Evolutionary conservation across 139 green algal genomes (phyloP), one percentile per base, ranked within the genome.

Genomic region (Pycnococcus provasolii): DNA sequence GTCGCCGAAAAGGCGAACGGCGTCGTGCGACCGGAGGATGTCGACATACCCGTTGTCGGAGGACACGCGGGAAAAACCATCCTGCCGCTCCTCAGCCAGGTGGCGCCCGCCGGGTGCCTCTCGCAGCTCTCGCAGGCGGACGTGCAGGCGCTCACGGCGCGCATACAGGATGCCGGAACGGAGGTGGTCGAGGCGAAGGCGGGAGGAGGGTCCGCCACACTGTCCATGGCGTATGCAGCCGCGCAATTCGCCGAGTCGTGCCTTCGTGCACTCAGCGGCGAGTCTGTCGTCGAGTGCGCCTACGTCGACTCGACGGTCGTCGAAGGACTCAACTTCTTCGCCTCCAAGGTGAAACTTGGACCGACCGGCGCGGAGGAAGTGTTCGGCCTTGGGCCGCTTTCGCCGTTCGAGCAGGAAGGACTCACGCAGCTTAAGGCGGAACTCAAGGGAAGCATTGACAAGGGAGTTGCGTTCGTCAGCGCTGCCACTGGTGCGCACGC

Each of bases 181-280:
- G 94, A 99, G 77, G 92, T 98, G 47, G 91, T 97, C 5, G 79
- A 95, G 55, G 90, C 87, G 52, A 91, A 92, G 76, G 89, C 85
- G 3, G 90, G 90, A 52, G 82, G 84, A 13, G 90, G 90, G 13
- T 93, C 85, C 9, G 92, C 92, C 44, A 99, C 93, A 1, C 82
- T 99, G 62, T 96, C 89, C 44, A 99, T 99, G 93, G 94, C 94
- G 0, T 96, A 97, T 62, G 93, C 94, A 3, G 94, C 86, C 45
- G 93, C 91, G 1, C 84, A 95, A 54, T 97, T 99, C 58, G 90
- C 88, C 7, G 88, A 97, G 70, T 83, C 87, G 0, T 90, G 80
- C 77, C 82, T 99, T 73, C 81, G 89, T 37, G 94, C 88, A 67
- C 77, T 99, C n/a, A 94, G 91, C 72, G 94, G 91, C 67, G 82